phyloP scores from a whole-genome alignment of 352 stramenopile genomes.

The Phytopythium chamaehyphon region DNA sequence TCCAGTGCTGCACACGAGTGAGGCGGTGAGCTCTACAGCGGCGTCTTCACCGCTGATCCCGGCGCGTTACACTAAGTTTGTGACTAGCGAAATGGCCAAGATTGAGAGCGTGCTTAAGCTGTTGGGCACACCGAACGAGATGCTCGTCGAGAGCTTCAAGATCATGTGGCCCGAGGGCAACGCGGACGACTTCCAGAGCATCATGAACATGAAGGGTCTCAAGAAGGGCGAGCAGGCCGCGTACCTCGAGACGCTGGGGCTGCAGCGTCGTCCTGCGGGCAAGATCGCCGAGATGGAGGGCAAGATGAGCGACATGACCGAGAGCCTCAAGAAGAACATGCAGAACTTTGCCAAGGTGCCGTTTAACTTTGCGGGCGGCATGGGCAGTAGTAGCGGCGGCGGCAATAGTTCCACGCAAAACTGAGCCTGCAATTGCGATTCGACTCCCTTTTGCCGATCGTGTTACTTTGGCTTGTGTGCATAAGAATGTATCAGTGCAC shows the following conservation, averaged over 20 bases:
- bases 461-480: too few relatives aligned
- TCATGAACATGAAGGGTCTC: constrained; percentile 94
- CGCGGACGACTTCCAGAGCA: constrained; percentile 91
- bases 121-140: constrained; percentile 93
- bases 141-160: constrained; percentile 96
- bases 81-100: constrained; percentile 94
- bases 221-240: constrained; percentile 69
- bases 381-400: constrained; percentile 3
- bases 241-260: constrained; percentile 61
- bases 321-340: constrained; percentile 85
- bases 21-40: constrained; percentile 34
- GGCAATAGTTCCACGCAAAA: background rate
- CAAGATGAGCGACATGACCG: constrained; percentile 87
- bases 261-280: constrained; percentile 55
- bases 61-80: constrained; percentile 96
- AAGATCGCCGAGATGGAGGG: constrained; percentile 82
- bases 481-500: too few relatives aligned
- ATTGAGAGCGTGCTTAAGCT: constrained; percentile 98
- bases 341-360: constrained; percentile 79
- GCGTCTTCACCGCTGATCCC: constrained; percentile 67
- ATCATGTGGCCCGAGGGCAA: constrained; percentile 94
- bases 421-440: too few relatives aligned
- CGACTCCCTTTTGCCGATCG: too few relatives aligned
- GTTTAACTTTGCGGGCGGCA: constrained; percentile 52
- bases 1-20: constrained; percentile 72